Base-by-base conservation (phyloP, 257 asterid genomes). In the Haberlea rhodopensis region DNA sequence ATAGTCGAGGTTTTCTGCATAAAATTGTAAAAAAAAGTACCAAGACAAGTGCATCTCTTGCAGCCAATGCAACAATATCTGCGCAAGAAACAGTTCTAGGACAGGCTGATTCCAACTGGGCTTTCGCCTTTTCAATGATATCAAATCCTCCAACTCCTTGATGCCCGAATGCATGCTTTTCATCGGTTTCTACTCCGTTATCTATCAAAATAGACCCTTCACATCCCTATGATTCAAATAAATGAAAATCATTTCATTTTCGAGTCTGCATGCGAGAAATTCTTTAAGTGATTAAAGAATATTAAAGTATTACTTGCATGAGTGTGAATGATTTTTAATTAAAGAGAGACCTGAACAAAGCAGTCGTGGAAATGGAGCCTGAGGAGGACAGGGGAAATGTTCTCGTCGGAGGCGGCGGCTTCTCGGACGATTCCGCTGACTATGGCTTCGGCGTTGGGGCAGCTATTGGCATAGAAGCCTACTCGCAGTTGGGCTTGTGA, bases 331-430 rank as follows among this genome's bases (percentile, higher is more conserved):
- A 49, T n/a, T n/a, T 7, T 13, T 8, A 15, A 32, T 15, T 16
- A 52, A 31, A 32, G 37, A 49, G 22, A 13, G 62, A 88, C 95
- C 74, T 84, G 73, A 43, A 90, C 95, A 22, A 86, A 90, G 76
- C 97, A 88, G 72, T 90, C 97, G 34, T 91, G 97, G 77, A 88
- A 91, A 53, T 91, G 96, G 65, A 91, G 95, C 76, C 96, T 68
- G 48, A 91, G 94, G 78, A 91, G 63, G 57, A 32, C 55, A 0
- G 97, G 78, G 63, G 84, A 62, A 6, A 20, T 65, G n/a, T 68
- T 76, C 10, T 55, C 69, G 67, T 77, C 73, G 53, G 85, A 54
- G 31, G 57, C 43, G 51, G 85, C 71, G 9, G 89, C 88, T 46
- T 84, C 63, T 4, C 78, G 69, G 53, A 91, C 89, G 2, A 82